Percentiles rank a stretch among this genome's conserved stretches.
Evolutionary conservation across 208 protist species (phyloP).

Genomic region (Leptomonas pyrrhocoris): DNA sequence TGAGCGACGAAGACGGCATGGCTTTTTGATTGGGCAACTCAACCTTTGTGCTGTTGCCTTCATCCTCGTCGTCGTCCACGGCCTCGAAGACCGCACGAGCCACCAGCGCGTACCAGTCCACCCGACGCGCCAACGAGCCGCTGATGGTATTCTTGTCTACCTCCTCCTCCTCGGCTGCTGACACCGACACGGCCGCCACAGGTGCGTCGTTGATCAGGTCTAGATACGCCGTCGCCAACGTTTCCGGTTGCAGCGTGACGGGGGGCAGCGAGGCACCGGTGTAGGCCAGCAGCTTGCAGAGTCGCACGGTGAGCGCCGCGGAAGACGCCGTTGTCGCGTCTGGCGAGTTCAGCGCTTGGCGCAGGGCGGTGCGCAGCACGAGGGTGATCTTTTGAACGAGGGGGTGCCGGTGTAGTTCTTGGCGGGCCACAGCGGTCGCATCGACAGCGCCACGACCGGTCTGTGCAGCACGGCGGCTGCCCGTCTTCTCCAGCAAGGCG

Average conservation of each 20-base stretch:
- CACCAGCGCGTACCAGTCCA: constrained; percentile 63
- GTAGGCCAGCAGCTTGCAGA: constrained; percentile 40
- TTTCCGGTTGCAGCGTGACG: constrained; percentile 19
- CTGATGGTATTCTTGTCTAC: background rate
- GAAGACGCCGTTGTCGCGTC: background rate
- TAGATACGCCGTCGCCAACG: constrained; percentile 36
- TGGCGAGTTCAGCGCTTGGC: background rate
- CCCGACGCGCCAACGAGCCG: constrained; percentile 14
- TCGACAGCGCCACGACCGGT: constrained; percentile 28
- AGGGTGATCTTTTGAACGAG: constrained; percentile 11
- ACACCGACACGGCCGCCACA: background rate
- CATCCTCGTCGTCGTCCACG: constrained; percentile 2
- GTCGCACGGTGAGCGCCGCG: constrained; percentile 14
- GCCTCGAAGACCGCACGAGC: constrained; percentile 42
- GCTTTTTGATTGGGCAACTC: background rate
- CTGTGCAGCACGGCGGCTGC: constrained; percentile 5
- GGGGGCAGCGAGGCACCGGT: constrained; percentile 34
- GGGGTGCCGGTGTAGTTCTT: constrained; percentile 10
- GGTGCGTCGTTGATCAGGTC: constrained; percentile 22
- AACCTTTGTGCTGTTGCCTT: background rate
- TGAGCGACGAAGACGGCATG: constrained; percentile 4
- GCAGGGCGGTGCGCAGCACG: constrained; percentile 26
- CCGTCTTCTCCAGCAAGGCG: constrained; percentile 17
- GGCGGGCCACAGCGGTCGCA: constrained; percentile 5
- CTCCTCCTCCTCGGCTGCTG: constrained; percentile 4